Percentiles rank a stretch among this genome's conserved stretches.
Conservation (phyloP, 176 grass and related monocot genomes). For the Carex scoparia region DNA sequence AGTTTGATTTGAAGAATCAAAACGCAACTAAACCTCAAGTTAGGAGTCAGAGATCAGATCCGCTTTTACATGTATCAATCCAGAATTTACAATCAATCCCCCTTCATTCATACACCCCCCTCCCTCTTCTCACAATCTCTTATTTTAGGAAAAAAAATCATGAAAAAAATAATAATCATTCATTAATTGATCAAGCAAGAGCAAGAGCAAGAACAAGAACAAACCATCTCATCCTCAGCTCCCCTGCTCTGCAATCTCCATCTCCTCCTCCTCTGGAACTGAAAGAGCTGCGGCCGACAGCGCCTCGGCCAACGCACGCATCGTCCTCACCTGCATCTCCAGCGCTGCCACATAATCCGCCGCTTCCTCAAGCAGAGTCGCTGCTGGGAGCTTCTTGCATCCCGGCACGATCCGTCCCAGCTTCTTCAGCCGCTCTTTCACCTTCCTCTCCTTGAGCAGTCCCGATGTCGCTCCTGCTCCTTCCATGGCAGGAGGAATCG, state of each 20-base stretch:
- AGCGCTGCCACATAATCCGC: slow-evolving; percentile 89
- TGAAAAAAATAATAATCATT: slow-evolving; percentile 9
- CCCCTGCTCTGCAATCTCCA: background rate
- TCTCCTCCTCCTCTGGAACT: slow-evolving; percentile 2
- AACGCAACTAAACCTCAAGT: slow-evolving; percentile 5
- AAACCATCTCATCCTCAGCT: slow-evolving; percentile 41
- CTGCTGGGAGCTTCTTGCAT: slow-evolving; percentile 68
- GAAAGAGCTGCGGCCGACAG: slow-evolving; percentile 54
- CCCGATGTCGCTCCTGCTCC: background rate
- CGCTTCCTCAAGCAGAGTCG: slow-evolving; percentile 78
- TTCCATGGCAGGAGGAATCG: background rate
- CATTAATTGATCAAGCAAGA: slow-evolving; percentile 7
- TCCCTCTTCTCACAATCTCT: background rate
- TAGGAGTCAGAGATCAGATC: slow-evolving; percentile 29
- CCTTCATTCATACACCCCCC: background rate
- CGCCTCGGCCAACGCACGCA: slow-evolving; percentile 75
- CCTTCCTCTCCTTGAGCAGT: slow-evolving; percentile 37
- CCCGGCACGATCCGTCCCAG: slow-evolving; percentile 81
- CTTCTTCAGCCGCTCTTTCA: slow-evolving; percentile 71
- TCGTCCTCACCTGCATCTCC: slow-evolving; percentile 92
- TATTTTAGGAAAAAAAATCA: slow-evolving; percentile 12
- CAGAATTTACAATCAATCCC: slow-evolving; percentile 11
- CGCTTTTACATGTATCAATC: slow-evolving; percentile 24
- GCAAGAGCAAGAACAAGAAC: background rate
- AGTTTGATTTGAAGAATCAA: background rate